Conservation (phyloP, 2,329 filamentous ascomycete species). For the Elsinoe ampelina region DNA sequence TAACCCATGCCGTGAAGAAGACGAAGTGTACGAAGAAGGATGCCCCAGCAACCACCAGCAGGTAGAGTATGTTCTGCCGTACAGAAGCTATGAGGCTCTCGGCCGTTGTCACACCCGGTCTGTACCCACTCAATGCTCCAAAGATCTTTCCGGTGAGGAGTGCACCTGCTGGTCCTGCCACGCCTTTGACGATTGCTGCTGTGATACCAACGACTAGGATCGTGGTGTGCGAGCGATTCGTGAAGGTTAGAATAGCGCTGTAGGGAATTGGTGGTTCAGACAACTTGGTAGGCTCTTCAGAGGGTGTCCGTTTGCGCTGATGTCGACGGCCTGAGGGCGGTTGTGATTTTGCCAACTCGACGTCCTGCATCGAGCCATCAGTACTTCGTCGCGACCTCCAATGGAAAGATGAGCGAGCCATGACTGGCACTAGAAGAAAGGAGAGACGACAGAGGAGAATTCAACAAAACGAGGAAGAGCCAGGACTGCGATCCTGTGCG, state of each 20-base stretch:
- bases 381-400: background rate
- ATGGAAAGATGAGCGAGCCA: background rate
- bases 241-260: conserved; percentile 63
- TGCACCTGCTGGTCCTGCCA: conserved; percentile 55
- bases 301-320: background rate
- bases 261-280: conserved; percentile 28
- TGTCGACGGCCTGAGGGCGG: conserved; percentile 14
- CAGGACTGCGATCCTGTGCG: background rate
- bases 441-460: background rate
- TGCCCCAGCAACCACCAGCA: conserved; percentile 53
- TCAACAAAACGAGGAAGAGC: background rate
- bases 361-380: background rate
- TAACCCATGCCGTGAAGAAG: conserved; percentile 62
- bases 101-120: conserved; percentile 43
- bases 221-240: conserved; percentile 49
- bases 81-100: conserved; percentile 47
- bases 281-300: background rate
- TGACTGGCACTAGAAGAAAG: background rate
- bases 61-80: conserved; percentile 50
- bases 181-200: conserved; percentile 51
- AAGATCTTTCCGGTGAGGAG: conserved; percentile 69
- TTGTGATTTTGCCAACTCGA: background rate
- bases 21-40: conserved; percentile 59
- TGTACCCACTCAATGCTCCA: conserved; percentile 58
- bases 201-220: conserved; percentile 47